Conservation (phyloP, 441 rosid genomes). For the Syzygium syzygioides region DNA sequence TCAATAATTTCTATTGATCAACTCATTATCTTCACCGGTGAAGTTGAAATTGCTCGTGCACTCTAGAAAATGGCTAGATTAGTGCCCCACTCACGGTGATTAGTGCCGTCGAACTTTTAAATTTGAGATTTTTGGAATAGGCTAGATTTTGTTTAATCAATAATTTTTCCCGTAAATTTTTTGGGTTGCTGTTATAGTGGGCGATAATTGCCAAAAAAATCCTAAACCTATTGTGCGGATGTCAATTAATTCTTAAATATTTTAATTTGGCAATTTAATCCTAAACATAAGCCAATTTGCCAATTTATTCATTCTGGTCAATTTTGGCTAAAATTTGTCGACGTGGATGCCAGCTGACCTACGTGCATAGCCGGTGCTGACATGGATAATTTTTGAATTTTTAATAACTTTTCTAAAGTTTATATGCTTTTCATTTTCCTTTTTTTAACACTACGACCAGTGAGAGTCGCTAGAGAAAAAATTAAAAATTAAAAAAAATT, state of each 20-base stretch:
- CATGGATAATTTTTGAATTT: neutral
- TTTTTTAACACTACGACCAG: neutral
- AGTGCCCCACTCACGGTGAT: neutral
- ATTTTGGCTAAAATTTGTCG: accelerated
- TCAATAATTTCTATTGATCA: neutral
- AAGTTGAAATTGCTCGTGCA: neutral
- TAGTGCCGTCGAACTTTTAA: neutral
- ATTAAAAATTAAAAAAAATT: neutral
- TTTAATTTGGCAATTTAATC: neutral
- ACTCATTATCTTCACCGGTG: neutral
- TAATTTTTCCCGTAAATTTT: neutral
- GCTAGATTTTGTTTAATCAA: neutral
- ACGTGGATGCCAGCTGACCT: accelerated
- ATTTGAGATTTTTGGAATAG: neutral
- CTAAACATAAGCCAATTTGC: neutral
- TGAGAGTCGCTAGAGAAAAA: neutral
- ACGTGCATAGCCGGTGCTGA: accelerated
- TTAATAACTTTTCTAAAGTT: neutral
- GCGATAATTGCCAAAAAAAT: neutral
- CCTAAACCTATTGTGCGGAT: accelerated
- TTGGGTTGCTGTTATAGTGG: accelerated
- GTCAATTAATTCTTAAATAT: accelerated
- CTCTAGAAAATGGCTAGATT: neutral
- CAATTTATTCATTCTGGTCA: neutral
- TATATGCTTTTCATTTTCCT: accelerated